Percentiles rank a stretch among this genome's conserved stretches.
phyloP scores from a whole-genome alignment of 768 basidiomycete genomes.

The Tubosaeta sp. region DNA sequence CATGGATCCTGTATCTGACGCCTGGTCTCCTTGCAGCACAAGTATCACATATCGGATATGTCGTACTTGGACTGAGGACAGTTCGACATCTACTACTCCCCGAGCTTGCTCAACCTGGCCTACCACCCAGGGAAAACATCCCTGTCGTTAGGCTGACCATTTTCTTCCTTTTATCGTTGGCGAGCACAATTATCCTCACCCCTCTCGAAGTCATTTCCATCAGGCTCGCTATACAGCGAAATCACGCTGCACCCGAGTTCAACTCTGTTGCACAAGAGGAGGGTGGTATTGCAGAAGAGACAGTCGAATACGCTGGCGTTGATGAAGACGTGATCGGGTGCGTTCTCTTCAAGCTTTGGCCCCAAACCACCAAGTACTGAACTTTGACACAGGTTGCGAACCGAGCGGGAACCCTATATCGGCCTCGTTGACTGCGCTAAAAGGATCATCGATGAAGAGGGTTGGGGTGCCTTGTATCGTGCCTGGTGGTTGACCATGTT shows the following conservation, averaged over 20 bases:
- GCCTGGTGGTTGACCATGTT: conserved; percentile 84
- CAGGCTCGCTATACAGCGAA: conserved; percentile 78
- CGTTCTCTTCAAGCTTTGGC: conserved; percentile 15
- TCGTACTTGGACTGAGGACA: conserved; percentile 39
- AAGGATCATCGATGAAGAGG: conserved; percentile 77
- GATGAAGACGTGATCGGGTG: conserved; percentile 87
- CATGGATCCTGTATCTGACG: conserved; percentile 78
- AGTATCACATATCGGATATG: conserved; percentile 41
- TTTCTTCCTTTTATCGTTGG: conserved; percentile 51
- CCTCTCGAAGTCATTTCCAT: conserved; percentile 80
- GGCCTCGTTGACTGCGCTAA: conserved; percentile 73
- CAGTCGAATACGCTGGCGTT: conserved; percentile 57
- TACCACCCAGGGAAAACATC: conserved; percentile 38
- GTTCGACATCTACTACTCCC: conserved; percentile 56
- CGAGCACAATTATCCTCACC: conserved; percentile 57
- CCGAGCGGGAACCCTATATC: conserved; percentile 74
- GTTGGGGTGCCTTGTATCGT: conserved; percentile 66
- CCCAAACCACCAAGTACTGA: background rate
- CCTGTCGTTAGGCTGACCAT: conserved; percentile 48
- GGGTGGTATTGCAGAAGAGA: conserved; percentile 58
- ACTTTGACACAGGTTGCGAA: conserved; percentile 49
- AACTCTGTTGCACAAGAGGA: conserved; percentile 73
- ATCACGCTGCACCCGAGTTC: conserved; percentile 71
- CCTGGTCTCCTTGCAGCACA: conserved; percentile 56
- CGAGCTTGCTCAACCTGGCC: conserved; percentile 36